Evolutionary conservation across 1,284 basidiomycete genomes (phyloP).

Genomic region (Boletus semigastroideus): DNA sequence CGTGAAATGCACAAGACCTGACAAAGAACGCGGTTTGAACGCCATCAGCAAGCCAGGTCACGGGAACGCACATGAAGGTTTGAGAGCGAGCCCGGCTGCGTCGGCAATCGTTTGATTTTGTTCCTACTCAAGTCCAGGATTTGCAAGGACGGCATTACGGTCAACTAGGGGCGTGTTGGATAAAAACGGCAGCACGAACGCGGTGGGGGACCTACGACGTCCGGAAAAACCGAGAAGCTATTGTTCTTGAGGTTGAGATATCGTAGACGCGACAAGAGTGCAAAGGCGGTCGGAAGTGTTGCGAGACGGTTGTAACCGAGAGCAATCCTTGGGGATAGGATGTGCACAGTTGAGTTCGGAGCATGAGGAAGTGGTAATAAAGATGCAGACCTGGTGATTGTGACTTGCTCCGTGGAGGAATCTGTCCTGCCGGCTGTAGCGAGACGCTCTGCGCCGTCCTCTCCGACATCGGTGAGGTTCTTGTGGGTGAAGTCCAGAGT

Average conservation of each 20-base stretch:
- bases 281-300: slow-evolving; percentile 80
- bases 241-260: slow-evolving; percentile 96
- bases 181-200: not conserved
- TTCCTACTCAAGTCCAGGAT: slow-evolving; percentile 95
- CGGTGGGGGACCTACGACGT: slow-evolving; percentile 62
- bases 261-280: slow-evolving; percentile 72
- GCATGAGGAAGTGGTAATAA: slow-evolving; percentile 6
- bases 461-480: slow-evolving; percentile 72
- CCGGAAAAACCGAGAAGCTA: slow-evolving; percentile 80
- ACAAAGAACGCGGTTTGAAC: slow-evolving; percentile 10
- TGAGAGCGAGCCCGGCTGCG: slow-evolving; percentile 76
- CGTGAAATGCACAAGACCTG: slow-evolving; percentile 86
- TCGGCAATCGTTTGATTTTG: slow-evolving; percentile 81
- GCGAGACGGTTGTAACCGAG: slow-evolving; percentile 84
- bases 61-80: slow-evolving; percentile 66
- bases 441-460: slow-evolving; percentile 72
- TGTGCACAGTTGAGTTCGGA: slow-evolving; percentile 9
- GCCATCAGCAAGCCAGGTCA: slow-evolving; percentile 1
- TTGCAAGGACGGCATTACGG: slow-evolving; percentile 84
- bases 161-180: slow-evolving; percentile 57
- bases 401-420: slow-evolving; percentile 50
- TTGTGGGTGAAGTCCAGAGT: slow-evolving; percentile 83
- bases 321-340: slow-evolving; percentile 61
- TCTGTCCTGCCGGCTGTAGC: slow-evolving; percentile 56
- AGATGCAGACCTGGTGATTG: slow-evolving; percentile 66